Evolutionary conservation across 768 basidiomycete genomes (phyloP), one percentile per base, ranked within the genome.

Genomic region (Suillus spraguei): DNA sequence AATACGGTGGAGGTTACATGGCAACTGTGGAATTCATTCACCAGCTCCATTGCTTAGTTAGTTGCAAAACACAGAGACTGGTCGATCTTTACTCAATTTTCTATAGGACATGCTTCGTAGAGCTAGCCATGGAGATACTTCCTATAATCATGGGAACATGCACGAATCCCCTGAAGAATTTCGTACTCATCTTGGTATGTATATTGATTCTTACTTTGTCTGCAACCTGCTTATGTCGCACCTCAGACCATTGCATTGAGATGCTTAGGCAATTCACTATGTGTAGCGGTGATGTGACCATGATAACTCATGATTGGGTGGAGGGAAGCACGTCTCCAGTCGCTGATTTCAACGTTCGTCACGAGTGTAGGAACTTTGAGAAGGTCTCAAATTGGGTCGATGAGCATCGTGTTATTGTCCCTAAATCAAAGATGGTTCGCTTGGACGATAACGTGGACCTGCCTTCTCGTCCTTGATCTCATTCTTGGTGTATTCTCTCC

Each of bases 1-100:
- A 65, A 52, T 58, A 67, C n/a, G 66, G 66, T 9, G 66, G 66
- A 11, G 66, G 66, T 4, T 65, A 65, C 38, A 63, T 67, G 64
- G 61, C 61, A 2, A 42, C 65, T 3, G 13, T 67, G 9, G 66
- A 65, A 41, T 55, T 54, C 28, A 54, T 61, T 36, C 66, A 65
- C 46, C 58, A 62, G 42, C 8, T 67, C 36, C 66, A 65, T 49
- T 67, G 64, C 47, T 13, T 66, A 38, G 65, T 66, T 32, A 33
- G 42, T 41, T 56, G 20, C 38, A 41, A 54, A 32, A 17, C 32
- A 13, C 7, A 9, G 14, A 20, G 28, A 20, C 22, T 24, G 28
- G 22, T n/a, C 32, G 20, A 24, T 32, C 60, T 35, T 53, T 16
- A 11, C 35, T 60, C 13, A 58, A 35, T 39, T 32, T 14, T 16